Evolutionary conservation across 1,284 basidiomycete genomes (phyloP).

Genomic region (Anthracocystis panici-leucophaei): DNA sequence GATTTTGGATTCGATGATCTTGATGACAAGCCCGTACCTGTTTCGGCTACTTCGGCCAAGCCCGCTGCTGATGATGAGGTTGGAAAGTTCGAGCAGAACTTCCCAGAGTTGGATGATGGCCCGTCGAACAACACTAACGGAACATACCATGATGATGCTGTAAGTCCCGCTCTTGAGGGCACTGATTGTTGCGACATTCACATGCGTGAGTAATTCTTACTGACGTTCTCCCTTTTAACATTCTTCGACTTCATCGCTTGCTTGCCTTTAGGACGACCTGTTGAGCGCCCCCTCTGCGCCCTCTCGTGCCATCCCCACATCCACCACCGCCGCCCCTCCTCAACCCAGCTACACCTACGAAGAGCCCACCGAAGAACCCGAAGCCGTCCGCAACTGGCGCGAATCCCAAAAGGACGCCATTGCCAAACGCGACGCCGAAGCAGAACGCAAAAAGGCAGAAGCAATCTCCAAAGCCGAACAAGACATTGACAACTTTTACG

Average conservation of each 20-base stretch:
- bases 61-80: constrained; percentile 76
- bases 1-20: constrained; percentile 48
- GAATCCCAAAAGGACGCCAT: constrained; percentile 89
- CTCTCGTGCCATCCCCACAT: constrained; percentile 12
- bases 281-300: constrained; percentile 69
- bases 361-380: constrained; percentile 59
- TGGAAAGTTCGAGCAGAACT: constrained; percentile 89
- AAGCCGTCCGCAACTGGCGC: constrained; percentile 77
- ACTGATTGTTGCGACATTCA: not conserved
- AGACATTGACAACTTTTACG: constrained; percentile 95
- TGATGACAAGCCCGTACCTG: constrained; percentile 24
- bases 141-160: constrained; percentile 30
- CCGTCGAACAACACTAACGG: constrained; percentile 29
- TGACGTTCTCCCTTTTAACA: not conserved
- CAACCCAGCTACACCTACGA: constrained; percentile 39
- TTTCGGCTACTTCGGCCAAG: constrained; percentile 20
- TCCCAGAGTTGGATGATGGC: constrained; percentile 81
- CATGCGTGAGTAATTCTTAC: not conserved
- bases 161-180: constrained; percentile 8
- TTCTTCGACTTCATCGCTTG: not conserved
- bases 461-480: constrained; percentile 89
- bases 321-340: constrained; percentile 9
- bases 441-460: constrained; percentile 83
- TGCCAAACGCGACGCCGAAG: constrained; percentile 81
- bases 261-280: constrained; percentile 62